Base-by-base conservation (phyloP, 345 rosid species). In the Gossypium rotundifolium region DNA sequence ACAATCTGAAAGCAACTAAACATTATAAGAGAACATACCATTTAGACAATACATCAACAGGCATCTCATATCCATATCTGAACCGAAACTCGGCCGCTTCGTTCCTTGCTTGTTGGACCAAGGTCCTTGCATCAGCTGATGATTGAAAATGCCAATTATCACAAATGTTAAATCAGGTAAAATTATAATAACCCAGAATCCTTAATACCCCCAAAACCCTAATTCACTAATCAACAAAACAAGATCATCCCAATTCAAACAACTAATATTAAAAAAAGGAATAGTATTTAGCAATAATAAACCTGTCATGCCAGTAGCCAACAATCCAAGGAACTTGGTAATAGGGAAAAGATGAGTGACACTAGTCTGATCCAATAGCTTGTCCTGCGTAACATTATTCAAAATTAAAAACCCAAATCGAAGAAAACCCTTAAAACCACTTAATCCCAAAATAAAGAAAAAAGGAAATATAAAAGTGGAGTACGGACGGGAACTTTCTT, bases 291-390 rank as follows among this genome's bases (percentile, higher is more conserved):
- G 45, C 20, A 45, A 44, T 60, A 70, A 42, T 72, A 68, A 74
- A 94, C 99, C 98, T 79, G 98, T 93, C 87, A 93, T 88, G 84
- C 99, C 99, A 53, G 99, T 95, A 8, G 99, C 97, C 18, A 95
- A 80, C 76, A 95, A 78, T 46, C 99, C 99, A 75, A 95, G 94
- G 79, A 79, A 90, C 81, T 95, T 90, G 12, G 99, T 91, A 27
- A 95, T 85, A 49, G 94, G 94, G 82, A 95, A 95, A 76, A 95
- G 94, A 73, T 93, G 98, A 8, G 98, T 78, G 7, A 95, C 97
- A 57, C 98, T 95, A 0, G 94, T 86, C 85, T 91, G 97, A 84
- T 95, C 99, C 84, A 95, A 83, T 80, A 95, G 99, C 92, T 95
- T 93, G 87, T 95, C 98, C 99, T 93, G 90, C 82, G 2, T 46